These are phyloP conservation scores for Apiospora saccharicola DNA, from an alignment of 2,329 filamentous ascomycete genomes.

Conservation along the genomic window DNA sequence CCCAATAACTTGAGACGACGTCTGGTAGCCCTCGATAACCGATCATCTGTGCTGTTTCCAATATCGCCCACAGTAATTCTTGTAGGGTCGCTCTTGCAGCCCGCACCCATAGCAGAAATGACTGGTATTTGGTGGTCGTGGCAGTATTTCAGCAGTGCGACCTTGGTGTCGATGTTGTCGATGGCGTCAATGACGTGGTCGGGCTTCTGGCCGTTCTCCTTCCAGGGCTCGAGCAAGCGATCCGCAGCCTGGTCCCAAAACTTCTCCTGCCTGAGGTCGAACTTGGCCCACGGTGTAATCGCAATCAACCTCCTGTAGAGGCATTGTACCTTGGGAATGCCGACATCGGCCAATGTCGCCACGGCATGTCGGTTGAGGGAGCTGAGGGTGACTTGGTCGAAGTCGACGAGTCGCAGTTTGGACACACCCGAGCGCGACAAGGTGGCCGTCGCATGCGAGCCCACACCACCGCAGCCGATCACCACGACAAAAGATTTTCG, in stretches of 20 bases:
- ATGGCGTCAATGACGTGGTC: conserved; percentile 97
- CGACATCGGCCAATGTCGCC: conserved; percentile 92
- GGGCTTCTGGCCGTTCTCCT: conserved; percentile 70
- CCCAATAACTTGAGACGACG: conserved; percentile 79
- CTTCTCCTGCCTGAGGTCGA: conserved; percentile 85
- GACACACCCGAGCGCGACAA: conserved; percentile 89
- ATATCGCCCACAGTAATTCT: conserved; percentile 92
- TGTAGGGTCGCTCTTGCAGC: conserved; percentile 88
- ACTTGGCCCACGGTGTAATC: conserved; percentile 89
- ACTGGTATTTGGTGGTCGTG: conserved; percentile 78
- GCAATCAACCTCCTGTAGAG: conserved; percentile 82
- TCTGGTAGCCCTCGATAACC: conserved; percentile 84
- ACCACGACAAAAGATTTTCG: conserved; percentile 85
- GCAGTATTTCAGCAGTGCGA: conserved; percentile 88
- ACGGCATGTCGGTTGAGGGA: conserved; percentile 96
- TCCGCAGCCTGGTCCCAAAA: conserved; percentile 75
- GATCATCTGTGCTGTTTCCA: conserved; percentile 84
- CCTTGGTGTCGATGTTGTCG: conserved; percentile 98
- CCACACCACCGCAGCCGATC: conserved; percentile 93
- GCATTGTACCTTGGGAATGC: conserved; percentile 88
- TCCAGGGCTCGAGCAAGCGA: conserved; percentile 72
- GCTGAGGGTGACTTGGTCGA: conserved; percentile 95
- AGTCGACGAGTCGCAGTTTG: conserved; percentile 90
- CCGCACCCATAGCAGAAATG: conserved; percentile 95
- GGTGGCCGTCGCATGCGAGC: conserved; percentile 87